Evolutionary conservation across 1,284 basidiomycete species (phyloP), one percentile per base, ranked within the genome.

Genomic region (Boletus subluridellus): DNA sequence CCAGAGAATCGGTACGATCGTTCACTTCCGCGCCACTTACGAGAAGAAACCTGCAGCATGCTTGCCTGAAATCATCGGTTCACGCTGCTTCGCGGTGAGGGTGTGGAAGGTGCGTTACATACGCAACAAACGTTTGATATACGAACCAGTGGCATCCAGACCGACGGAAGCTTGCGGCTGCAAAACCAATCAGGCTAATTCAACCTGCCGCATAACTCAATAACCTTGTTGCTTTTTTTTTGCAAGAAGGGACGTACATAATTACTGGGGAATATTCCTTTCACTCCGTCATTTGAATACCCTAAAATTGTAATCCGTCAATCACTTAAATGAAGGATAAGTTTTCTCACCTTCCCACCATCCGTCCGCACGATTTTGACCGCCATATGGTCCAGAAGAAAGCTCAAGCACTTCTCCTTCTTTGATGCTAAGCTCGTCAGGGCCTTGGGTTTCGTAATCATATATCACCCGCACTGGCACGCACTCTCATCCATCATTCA

Each of bases 201-300:
- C 70, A 30, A 74, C 73, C 69, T 74, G 54, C 38, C 47, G 32
- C 5, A 26, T 28, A 52, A 60, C 48, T 70, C 60, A 73, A 63
- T 63, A 60, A 65, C 58, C 54, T 61, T 59, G 54, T 56, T 50
- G 54, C 48, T 57, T 58, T 52, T 39, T 14, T n/a, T 51, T 14
- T 50, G 48, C 39, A 35, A 37, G 37, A 44, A 47, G 14, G 50
- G 51, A 80, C 87, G 73, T 73, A 92, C 90, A 78, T 92, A 92
- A 74, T 90, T 91, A 73, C 87, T 90, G 39, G 89, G 90, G 75
- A 92, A 92, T 66, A 92, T 89, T 12, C 89, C 89, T 72, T 83
- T 89, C 70, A 73, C 79, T 54, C 89, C 86, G 54, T 73, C 71
- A 51, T 77, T 72, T 65, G 84, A 81, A 61, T 84, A 76, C 54